Evolutionary conservation across 495 filamentous ascomycete species (phyloP), one percentile per base, ranked within the genome.

Genomic region (Annulohypoxylon moriforme): DNA sequence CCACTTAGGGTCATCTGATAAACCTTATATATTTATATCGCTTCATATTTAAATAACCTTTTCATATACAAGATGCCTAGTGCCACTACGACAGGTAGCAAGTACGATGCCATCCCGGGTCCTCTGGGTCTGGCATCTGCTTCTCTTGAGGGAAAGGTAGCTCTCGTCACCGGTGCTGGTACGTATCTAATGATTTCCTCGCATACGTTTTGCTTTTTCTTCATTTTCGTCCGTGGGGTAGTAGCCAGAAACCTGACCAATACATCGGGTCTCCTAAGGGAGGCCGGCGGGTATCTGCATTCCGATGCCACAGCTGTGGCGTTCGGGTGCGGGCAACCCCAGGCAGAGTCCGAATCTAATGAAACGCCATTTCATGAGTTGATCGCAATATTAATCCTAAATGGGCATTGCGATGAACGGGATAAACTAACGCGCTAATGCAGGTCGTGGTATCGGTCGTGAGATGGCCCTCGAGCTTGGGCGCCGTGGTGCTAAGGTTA

Each of bases 391-490:
- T 52, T 53, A 47, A 33, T 62, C 24, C 40, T 22, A 56, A 71
- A 68, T 11, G 18, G 34, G 57, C 14, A 49, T 36, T 22, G 18
- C 40, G 8, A 50, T 58, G 24, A 27, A 2, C 44, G 33, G 8
- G 34, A 31, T 10, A 31, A 11, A 16, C 73, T 75, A 60, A 77
- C 40, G 53, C 25, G 22, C 14, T 13, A 14, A 47, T 52, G 85
- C 85, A 69, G 86, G 88, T 27, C 89, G 91, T 13, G 91, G 91
- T 38, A 93, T 95, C 75, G 92, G 92, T 56, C 84, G 86, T 16
- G 91, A 89, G 31, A 91, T 93, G 68, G 92, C 92, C 36, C 85
- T 93, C 18, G 92, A 94, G 78, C 89, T 95, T 46, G 92, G 87
- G 68, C 85, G 85, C 70, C 89, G 90, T 69, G 91, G 91, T 7